Percentiles rank a stretch among this genome's conserved stretches.
phyloP scores from a whole-genome alignment of 1,284 basidiomycete genomes.

The Cystobasidium sp. region DNA sequence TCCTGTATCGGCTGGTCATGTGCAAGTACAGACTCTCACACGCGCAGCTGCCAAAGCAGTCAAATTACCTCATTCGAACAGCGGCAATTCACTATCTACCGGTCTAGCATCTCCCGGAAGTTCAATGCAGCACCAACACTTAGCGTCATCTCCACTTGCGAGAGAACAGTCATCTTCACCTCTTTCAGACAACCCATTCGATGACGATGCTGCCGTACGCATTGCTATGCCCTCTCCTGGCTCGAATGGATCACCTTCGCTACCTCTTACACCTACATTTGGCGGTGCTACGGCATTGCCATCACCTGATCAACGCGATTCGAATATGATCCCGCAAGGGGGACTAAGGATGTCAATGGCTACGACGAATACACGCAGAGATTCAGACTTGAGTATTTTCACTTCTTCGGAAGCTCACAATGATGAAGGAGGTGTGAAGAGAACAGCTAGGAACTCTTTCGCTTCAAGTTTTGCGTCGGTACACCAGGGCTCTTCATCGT shows the following conservation, averaged over 20 bases:
- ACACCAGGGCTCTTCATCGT: slow-evolving; percentile 3
- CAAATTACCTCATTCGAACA: slow-evolving; percentile 33
- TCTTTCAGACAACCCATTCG: slow-evolving; percentile 36
- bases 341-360: not conserved
- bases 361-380: slow-evolving; percentile 13
- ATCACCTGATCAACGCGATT: not conserved
- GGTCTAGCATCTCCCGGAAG: not conserved
- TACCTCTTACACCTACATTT: slow-evolving; percentile 39
- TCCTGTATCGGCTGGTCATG: slow-evolving; percentile 33
- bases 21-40: slow-evolving; percentile 35
- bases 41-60: slow-evolving; percentile 36
- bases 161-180: slow-evolving; percentile 12
- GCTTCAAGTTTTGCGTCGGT: slow-evolving; percentile 19
- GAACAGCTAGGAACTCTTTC: slow-evolving; percentile 25
- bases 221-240: slow-evolving; percentile 38
- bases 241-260: not conserved
- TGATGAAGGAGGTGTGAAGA: not conserved
- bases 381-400: slow-evolving; percentile 41
- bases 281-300: not conserved
- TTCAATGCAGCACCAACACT: not conserved
- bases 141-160: slow-evolving; percentile 1
- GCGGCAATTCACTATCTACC: slow-evolving; percentile 3
- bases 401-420: slow-evolving; percentile 22
- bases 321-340: not conserved
- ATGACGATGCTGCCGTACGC: slow-evolving; percentile 40